Evolutionary conservation across 495 filamentous ascomycete genomes (phyloP).

Genomic region (Penicillium coprophilum): DNA sequence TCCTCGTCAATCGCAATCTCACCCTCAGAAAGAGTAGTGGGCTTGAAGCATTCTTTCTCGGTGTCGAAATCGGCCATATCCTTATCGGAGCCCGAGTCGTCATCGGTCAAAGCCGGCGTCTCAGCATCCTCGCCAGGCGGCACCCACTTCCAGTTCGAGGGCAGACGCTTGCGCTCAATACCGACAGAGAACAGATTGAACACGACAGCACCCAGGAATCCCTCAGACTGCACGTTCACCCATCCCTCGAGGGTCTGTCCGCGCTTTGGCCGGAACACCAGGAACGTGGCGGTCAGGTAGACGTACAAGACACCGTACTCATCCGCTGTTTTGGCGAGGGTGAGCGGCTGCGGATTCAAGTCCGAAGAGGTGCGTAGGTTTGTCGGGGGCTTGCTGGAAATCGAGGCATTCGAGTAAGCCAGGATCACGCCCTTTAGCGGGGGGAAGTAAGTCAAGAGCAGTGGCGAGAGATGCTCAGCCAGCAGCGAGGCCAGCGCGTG

Average conservation of each 20-base stretch:
- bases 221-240: constrained; percentile 71
- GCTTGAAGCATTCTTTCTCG: constrained; percentile 46
- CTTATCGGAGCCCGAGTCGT: constrained; percentile 27
- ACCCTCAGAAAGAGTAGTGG: constrained; percentile 34
- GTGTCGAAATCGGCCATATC: constrained; percentile 34
- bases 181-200: constrained; percentile 76
- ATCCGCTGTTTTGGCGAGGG: constrained; percentile 56
- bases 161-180: constrained; percentile 65
- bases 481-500: constrained; percentile 65
- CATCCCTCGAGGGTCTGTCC: constrained; percentile 61
- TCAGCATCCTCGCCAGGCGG: constrained; percentile 40
- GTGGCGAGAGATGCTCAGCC: constrained; percentile 73
- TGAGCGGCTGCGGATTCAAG: constrained; percentile 41
- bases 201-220: constrained; percentile 67
- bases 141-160: constrained; percentile 65
- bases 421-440: constrained; percentile 69
- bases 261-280: constrained; percentile 63
- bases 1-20: constrained; percentile 30
- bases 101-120: constrained; percentile 30
- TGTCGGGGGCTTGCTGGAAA: constrained; percentile 39
- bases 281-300: constrained; percentile 72
- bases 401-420: constrained; percentile 62
- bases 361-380: constrained; percentile 29
- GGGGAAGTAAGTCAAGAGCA: constrained; percentile 72
- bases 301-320: constrained; percentile 68